phyloP scores from a whole-genome alignment of 805 yeast species.

The Novakomyces olei region DNA sequence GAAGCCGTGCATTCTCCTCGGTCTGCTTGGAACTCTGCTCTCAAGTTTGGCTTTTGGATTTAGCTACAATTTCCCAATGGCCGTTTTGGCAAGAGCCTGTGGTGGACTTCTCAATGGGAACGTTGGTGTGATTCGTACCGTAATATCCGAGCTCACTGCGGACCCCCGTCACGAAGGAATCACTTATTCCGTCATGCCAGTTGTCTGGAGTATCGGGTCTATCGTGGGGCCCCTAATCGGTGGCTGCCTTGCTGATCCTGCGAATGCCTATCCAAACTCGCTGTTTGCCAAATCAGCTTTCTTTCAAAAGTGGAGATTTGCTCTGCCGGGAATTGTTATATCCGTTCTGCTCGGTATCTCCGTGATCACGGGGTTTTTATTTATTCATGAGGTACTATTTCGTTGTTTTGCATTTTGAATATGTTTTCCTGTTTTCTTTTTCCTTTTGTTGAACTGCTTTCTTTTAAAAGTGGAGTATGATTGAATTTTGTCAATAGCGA shows the following conservation, averaged over 20 bases:
- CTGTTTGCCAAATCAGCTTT: too few relatives aligned
- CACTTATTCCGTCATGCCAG: conserved; percentile 39
- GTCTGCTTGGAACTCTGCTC: conserved; percentile 30
- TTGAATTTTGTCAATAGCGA: too few relatives aligned
- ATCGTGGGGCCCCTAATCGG: conserved; percentile 42
- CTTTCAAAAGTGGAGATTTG: too few relatives aligned
- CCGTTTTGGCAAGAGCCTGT: conserved; percentile 29
- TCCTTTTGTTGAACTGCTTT: too few relatives aligned
- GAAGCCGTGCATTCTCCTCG: conserved; percentile 29
- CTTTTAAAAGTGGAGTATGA: too few relatives aligned
- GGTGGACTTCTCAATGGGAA: conserved; percentile 44
- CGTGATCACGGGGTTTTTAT: too few relatives aligned
- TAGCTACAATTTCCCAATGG: conserved; percentile 28
- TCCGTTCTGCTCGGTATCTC: too few relatives aligned
- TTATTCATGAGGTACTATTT: too few relatives aligned
- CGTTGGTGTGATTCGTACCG: conserved; percentile 40
- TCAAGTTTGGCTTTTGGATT: conserved; percentile 33
- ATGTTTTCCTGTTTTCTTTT: too few relatives aligned
- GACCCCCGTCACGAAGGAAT: conserved; percentile 38
- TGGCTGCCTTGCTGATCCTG: conserved; percentile 22
- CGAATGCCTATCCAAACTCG: not conserved
- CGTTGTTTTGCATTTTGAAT: too few relatives aligned
- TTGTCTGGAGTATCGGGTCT: conserved; percentile 38
- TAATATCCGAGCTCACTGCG: conserved; percentile 35
- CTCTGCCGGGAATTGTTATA: too few relatives aligned